A percentile compares a stretch with the other conserved stretches of the same genome.
These are phyloP conservation scores for Zymoseptoria tritici DNA, from an alignment of 2,329 filamentous ascomycete genomes.

Conservation along the genomic window DNA sequence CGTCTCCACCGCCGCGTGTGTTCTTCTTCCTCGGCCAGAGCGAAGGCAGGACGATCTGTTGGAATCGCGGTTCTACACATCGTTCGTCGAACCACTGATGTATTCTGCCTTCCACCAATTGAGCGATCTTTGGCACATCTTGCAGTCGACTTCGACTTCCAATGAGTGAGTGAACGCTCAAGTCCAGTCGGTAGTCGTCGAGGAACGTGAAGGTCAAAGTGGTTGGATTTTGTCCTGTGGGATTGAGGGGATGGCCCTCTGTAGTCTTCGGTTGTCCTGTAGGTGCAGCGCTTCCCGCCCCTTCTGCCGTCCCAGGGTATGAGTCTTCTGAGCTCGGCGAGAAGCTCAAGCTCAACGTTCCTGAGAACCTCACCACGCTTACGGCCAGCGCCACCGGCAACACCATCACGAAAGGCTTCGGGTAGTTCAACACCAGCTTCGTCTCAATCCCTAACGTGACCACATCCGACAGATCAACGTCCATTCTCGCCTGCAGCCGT, in stretches of 20 bases:
- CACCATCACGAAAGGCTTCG: constrained; percentile 78
- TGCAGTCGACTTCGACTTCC: constrained; percentile 73
- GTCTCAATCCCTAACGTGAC: constrained; percentile 93
- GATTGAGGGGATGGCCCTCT: constrained; percentile 28
- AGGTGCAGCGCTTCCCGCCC: constrained; percentile 2
- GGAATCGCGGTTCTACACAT: constrained; percentile 76
- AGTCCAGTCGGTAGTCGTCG: constrained; percentile 77
- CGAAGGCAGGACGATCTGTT: constrained; percentile 75
- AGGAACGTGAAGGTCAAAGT: constrained; percentile 93
- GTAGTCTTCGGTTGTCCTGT: constrained; percentile 21
- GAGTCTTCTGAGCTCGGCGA: constrained; percentile 55
- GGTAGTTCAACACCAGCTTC: constrained; percentile 88
- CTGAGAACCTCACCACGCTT: constrained; percentile 87
- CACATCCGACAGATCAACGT: constrained; percentile 92
- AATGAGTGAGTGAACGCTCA: constrained; percentile 71
- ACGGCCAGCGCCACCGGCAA: constrained; percentile 88
- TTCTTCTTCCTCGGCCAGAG: constrained; percentile 81
- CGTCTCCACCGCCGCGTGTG: constrained; percentile 61
- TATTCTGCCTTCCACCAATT: constrained; percentile 69
- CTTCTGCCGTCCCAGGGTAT: constrained; percentile 28
- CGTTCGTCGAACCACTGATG: constrained; percentile 86
- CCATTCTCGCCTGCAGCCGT: constrained; percentile 86
- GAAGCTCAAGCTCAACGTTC: constrained; percentile 87
- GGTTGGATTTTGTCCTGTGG: constrained; percentile 49
- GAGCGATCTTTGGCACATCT: constrained; percentile 82